Base-by-base conservation (phyloP, 306 rosid genomes). In the Dalbergia oliveri region DNA sequence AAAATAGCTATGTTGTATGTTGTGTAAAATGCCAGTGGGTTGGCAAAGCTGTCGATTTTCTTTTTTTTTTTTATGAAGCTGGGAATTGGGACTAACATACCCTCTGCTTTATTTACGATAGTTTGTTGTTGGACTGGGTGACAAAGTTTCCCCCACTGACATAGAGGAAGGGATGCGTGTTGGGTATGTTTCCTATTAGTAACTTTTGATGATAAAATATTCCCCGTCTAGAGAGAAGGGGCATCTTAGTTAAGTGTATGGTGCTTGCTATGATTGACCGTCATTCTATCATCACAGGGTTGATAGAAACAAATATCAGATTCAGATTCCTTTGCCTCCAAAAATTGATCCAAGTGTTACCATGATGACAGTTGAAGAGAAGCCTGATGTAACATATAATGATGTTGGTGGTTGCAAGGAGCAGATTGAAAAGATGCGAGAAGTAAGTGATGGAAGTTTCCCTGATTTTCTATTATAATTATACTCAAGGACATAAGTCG, bases 121-220 rank as follows among this genome's bases (percentile, higher is more conserved):
- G 97, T 93, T 93, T 86, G 97, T 93, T 33, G 97, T 93, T 54
- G 97, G 97, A 50, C 88, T 93, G 39, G 97, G 97, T 54, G 97
- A 93, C 84, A 93, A 93, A 83, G 97, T 93, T 81, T 93, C 97
- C 50, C 94, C 97, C 35, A 93, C 97, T n/a, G 97, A 93, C 82
- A 91, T 93, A 62, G 97, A 93, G 81, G 97, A 93, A 84, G 97
- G 97, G 60, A 93, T 93, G 97, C 96, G 97, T 65, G 97, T 93
- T 23, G 97, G 97, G 97, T 93, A 87, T 70, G 97, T 79, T 51
- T 56, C 64, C 69, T 15, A 31, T 86, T 39, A 14, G 39, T 79
- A 10, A 31, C 57, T 19, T 67, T 41, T 10, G 39, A 19, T 82
- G 16, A n/a, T 39, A 64, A 61, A 60, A 37, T 60, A n/a, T 39